Evolutionary conservation across 768 basidiomycete genomes (phyloP).

Genomic region (Rhodotorula diobovata): DNA sequence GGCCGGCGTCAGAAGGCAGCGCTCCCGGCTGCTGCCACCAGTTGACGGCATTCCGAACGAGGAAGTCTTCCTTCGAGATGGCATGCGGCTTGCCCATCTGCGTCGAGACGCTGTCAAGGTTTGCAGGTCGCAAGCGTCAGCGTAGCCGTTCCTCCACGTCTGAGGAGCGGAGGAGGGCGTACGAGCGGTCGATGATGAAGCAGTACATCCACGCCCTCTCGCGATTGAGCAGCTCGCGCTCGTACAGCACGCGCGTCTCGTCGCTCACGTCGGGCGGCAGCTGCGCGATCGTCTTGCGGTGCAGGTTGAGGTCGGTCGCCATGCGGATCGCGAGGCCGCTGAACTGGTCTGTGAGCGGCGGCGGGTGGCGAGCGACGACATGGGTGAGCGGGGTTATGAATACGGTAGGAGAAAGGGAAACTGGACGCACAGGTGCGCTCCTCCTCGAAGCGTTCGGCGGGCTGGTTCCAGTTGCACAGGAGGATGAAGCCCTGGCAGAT

Average conservation of each 20-base stretch:
- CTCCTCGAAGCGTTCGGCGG: conserved; percentile 92
- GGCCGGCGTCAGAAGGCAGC: conserved; percentile 60
- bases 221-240: conserved; percentile 76
- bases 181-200: conserved; percentile 42
- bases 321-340: conserved; percentile 57
- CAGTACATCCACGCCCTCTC: conserved; percentile 81
- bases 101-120: conserved; percentile 54
- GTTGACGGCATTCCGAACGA: conserved; percentile 72
- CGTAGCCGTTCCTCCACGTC: too few species aligned
- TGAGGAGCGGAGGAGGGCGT: neutral
- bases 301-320: conserved; percentile 92
- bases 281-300: conserved; percentile 68
- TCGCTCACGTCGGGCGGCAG: conserved; percentile 66
- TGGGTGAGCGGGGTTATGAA: neutral
- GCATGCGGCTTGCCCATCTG: conserved; percentile 96
- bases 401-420: neutral
- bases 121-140: too few species aligned
- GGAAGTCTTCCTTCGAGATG: conserved; percentile 78
- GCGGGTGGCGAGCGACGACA: neutral
- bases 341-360: conserved; percentile 32
- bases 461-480: conserved; percentile 81
- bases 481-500: conserved; percentile 73
- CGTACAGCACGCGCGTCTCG: conserved; percentile 65
- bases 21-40: conserved; percentile 71
- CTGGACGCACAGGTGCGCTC: conserved; percentile 83